These are phyloP conservation scores for Xerocomus amazonicus DNA, from an alignment of 1,284 basidiomycete species.

Conservation along the genomic window DNA sequence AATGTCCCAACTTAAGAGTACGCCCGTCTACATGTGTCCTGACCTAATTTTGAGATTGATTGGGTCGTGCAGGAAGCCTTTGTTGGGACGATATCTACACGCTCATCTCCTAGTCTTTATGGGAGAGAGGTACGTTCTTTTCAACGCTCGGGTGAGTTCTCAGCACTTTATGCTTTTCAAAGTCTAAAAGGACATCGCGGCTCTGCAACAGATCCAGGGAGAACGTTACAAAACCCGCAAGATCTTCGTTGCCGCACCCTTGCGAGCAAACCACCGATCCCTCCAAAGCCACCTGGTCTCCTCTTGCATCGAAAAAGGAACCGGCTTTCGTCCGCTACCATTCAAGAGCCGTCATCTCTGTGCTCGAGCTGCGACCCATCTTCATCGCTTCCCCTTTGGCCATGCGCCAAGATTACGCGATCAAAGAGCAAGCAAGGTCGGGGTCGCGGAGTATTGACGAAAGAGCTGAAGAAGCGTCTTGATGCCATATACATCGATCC, in stretches of 20 bases:
- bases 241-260: background rate
- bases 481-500: constrained; percentile 5
- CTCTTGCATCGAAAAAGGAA: background rate
- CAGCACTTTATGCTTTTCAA: background rate
- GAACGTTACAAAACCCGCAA: too few species aligned
- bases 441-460: constrained; percentile 2
- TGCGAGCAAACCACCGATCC: constrained; percentile 2
- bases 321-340: background rate
- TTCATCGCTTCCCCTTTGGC: constrained; percentile 9
- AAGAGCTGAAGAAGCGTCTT: constrained; percentile 6
- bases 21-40: background rate
- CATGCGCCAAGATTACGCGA: constrained; percentile 13
- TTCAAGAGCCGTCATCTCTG: background rate
- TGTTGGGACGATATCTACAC: background rate
- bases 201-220: too few species aligned
- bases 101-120: background rate
- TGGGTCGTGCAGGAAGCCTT: background rate
- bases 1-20: constrained; percentile 5
- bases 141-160: background rate
- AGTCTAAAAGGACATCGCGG: background rate
- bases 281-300: constrained; percentile 2
- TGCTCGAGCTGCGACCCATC: background rate
- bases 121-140: background rate
- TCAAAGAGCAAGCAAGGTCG: constrained; percentile 7
- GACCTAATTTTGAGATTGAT: background rate